Percentiles rank a stretch among this genome's conserved stretches.
Evolutionary conservation across 208 protist species (phyloP).

Genomic region (Crithidia mellificae): DNA sequence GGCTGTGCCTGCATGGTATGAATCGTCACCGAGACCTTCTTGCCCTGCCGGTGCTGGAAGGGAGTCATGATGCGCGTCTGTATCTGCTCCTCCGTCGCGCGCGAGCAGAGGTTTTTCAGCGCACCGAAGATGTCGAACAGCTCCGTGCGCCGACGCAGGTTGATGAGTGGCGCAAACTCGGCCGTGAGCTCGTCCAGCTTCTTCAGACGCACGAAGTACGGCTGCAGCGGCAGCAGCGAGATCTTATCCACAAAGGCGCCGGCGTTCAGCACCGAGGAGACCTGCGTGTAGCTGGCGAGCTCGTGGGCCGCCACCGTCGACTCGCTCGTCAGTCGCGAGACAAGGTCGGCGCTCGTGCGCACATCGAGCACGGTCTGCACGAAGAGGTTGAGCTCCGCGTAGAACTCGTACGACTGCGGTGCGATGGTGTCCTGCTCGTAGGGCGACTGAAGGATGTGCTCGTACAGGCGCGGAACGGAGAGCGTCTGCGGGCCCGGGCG

Average conservation of each 20-base stretch:
- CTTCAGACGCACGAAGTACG: constrained; percentile 71
- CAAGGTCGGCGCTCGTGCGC: constrained; percentile 20
- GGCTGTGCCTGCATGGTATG: constrained; percentile 85
- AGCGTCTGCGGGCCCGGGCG: constrained; percentile 36
- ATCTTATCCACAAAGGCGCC: constrained; percentile 58
- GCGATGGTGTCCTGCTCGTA: constrained; percentile 28
- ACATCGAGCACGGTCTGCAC: constrained; percentile 43
- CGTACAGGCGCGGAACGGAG: constrained; percentile 58
- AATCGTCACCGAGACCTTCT: constrained; percentile 79
- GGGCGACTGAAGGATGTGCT: constrained; percentile 40
- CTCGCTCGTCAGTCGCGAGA: constrained; percentile 13
- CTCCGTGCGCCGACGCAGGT: constrained; percentile 73
- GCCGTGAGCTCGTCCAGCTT: constrained; percentile 75
- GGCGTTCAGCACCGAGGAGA: constrained; percentile 56
- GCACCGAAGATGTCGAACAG: constrained; percentile 80
- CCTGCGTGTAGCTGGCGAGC: constrained; percentile 58
- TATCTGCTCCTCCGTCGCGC: constrained; percentile 70
- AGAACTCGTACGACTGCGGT: constrained; percentile 72
- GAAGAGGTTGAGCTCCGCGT: constrained; percentile 82
- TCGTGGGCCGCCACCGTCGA: constrained; percentile 61
- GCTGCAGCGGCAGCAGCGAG: constrained; percentile 51
- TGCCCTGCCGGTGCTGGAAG: constrained; percentile 65
- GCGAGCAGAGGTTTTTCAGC: constrained; percentile 79
- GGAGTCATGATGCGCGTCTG: constrained; percentile 82
- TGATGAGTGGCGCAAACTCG: constrained; percentile 76